Conservation (phyloP, 2,329 filamentous ascomycete species). For the Neofusicoccum ribis region DNA sequence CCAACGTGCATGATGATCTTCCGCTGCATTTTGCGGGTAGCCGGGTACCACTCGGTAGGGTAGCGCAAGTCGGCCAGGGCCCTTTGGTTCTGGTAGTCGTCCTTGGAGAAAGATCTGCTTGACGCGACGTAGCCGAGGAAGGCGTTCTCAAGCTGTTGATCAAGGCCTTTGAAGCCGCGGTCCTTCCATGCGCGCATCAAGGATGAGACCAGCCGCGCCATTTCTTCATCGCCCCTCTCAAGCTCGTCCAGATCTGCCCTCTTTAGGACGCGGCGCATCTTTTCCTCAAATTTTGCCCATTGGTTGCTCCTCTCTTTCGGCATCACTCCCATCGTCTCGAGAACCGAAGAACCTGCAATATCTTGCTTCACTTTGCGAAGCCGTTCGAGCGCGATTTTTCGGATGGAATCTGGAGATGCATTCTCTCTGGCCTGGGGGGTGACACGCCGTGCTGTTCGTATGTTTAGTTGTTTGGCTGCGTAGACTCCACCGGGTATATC, state of each 20-base stretch:
- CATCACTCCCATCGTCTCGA: not conserved
- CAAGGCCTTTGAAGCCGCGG: conserved; percentile 45
- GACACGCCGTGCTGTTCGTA: too few relatives aligned
- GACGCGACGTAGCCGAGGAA: conserved; percentile 55
- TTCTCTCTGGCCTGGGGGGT: not conserved
- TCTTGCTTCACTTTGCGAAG: not conserved
- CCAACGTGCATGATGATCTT: conserved; percentile 92
- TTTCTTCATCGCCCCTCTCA: not conserved
- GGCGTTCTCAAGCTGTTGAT: conserved; percentile 62
- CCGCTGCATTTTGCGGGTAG: conserved; percentile 75
- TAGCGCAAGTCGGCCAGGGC: conserved; percentile 77
- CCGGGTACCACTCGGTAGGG: conserved; percentile 89
- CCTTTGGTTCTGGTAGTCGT: conserved; percentile 39
- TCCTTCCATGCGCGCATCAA: conserved; percentile 20
- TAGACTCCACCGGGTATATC: too few relatives aligned
- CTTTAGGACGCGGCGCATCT: not conserved
- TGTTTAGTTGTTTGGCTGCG: not conserved
- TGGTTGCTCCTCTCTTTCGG: not conserved
- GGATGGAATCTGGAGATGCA: not conserved
- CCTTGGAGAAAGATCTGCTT: conserved; percentile 35
- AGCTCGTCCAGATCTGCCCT: not conserved
- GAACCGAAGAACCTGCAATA: not conserved
- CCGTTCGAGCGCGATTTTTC: not conserved
- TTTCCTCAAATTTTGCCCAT: not conserved
- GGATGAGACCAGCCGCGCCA: not conserved